Evolutionary conservation across 164 flowering plant genomes (phyloP), one percentile per base, ranked within the genome.

Genomic region (Piper betle): DNA sequence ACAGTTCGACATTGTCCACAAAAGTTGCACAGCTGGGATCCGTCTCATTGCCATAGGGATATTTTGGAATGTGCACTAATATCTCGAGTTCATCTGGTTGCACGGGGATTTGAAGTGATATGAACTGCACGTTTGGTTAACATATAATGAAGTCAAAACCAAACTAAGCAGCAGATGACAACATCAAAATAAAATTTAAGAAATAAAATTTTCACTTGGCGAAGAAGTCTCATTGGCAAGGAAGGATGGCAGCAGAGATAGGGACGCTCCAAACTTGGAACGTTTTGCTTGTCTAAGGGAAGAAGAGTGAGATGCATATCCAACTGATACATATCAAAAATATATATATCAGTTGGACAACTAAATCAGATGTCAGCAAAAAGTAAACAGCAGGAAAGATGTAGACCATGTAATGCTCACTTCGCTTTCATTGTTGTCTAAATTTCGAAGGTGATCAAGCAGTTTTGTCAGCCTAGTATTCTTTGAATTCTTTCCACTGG

Each of bases 181-280:
- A 42, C 15, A n/a, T 42, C 4, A 9, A 37, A 61, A 33, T 1
- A 55, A 25, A 25, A 60, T 6, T 11, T 60, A 43, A 38, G 52
- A 19, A 52, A 55, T 58, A 58, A 72, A 10, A 58, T 53, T 37
- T 62, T 66, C 64, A 91, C 97, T 72, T 84, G 80, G 61, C 85
- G 71, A 6, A 88, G 67, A 42, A 80, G 82, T 69, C 69, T 66
- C 42, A 87, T 73, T 10, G 87, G 73, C 74, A 78, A 57, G 53
- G 80, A 77, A 7, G 84, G 86, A 52, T 75, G 81, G 82, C 97
- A 84, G 67, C 87, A 77, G 38, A 91, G 75, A 66, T 81, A 80
- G 25, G 94, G 96, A 60, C 69, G 73, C 68, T 75, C 70, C 81
- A 91, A 71, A 67, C 72, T 72, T 20, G 90, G 87, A 53, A 76